A percentile compares a stretch with the other conserved stretches of the same genome.
These are phyloP conservation scores for Nitzschia sp. DNA, from an alignment of 108 stramenopile genomes.

Conservation along the genomic window DNA sequence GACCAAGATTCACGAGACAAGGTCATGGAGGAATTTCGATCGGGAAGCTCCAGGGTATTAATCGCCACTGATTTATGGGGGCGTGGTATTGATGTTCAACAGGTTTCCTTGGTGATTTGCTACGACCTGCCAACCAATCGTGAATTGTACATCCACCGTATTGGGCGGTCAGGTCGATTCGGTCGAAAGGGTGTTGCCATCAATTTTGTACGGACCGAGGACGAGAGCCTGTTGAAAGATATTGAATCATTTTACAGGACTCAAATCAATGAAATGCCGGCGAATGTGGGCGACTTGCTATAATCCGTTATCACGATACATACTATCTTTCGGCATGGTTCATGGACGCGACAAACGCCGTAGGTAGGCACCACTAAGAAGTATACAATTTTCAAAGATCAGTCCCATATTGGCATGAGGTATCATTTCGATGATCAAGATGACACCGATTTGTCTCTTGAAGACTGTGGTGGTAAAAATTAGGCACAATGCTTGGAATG, in stretches of 20 bases:
- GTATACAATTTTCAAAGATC: background rate
- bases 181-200: constrained; percentile 99
- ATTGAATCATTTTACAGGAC: constrained; percentile 98
- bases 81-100: constrained; percentile 98
- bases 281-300: constrained; percentile 88
- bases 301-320: constrained; percentile 25
- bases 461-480: no score
- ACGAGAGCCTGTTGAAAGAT: constrained; percentile 86
- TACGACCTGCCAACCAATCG: constrained; percentile 96
- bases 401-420: no score
- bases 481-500: no score
- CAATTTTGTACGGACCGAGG: constrained; percentile 97
- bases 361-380: no score
- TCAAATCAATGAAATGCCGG: constrained; percentile 97
- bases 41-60: constrained; percentile 92
- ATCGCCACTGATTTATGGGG: constrained; percentile 99
- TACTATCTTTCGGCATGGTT: no score
- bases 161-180: constrained; percentile 97
- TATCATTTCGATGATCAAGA: background rate
- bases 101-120: constrained; percentile 98
- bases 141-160: constrained; percentile 98
- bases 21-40: constrained; percentile 98
- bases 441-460: no score
- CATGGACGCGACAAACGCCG: no score
- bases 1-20: constrained; percentile 89